Conservation (phyloP, 1,284 basidiomycete species). For the Ustilago sp. region DNA sequence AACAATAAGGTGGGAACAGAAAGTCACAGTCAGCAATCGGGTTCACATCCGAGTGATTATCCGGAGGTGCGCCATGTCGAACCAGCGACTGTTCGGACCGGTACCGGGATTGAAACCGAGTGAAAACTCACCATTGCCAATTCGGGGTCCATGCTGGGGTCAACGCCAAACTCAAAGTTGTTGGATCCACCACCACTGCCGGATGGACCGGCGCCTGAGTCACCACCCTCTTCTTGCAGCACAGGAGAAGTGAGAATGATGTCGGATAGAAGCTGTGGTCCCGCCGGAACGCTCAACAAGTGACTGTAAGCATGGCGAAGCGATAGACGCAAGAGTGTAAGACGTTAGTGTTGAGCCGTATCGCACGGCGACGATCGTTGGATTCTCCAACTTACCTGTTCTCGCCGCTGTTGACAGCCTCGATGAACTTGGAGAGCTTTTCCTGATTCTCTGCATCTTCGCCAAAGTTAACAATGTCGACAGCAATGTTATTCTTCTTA, state of each 20-base stretch:
- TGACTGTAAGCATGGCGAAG: constrained; percentile 71
- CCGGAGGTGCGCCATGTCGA: background rate
- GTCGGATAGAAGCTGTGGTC: constrained; percentile 83
- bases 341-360: background rate
- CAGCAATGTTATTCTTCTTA: constrained; percentile 98
- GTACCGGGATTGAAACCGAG: background rate
- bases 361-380: background rate
- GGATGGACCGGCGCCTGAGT: constrained; percentile 71
- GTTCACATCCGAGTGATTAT: background rate
- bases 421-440: constrained; percentile 81
- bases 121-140: constrained; percentile 83
- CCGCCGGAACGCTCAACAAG: constrained; percentile 82
- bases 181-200: constrained; percentile 70
- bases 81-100: background rate
- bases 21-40: constrained; percentile 21
- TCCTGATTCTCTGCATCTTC: constrained; percentile 73
- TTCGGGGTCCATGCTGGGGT: constrained; percentile 94
- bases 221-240: constrained; percentile 79
- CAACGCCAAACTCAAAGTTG: constrained; percentile 84
- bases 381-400: constrained; percentile 77
- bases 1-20: background rate
- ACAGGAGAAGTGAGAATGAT: constrained; percentile 83
- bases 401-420: constrained; percentile 80
- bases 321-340: background rate
- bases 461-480: constrained; percentile 86